These are phyloP conservation scores for Hypoxylon lienhwacheense DNA, from an alignment of 495 filamentous ascomycete genomes.

Conservation along the genomic window DNA sequence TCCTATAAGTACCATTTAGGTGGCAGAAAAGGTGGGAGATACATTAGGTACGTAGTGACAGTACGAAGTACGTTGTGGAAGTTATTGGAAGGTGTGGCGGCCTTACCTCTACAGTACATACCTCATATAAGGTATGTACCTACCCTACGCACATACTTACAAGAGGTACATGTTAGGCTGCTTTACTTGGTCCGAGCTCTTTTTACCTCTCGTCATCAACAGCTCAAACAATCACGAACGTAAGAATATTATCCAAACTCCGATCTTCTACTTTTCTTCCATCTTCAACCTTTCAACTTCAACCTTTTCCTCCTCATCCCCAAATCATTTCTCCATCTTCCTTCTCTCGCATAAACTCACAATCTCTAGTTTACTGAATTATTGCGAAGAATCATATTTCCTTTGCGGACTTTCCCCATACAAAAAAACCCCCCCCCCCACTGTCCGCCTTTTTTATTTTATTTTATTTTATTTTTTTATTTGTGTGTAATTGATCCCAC, in stretches of 20 bases:
- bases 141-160: too few relatives aligned
- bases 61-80: conserved; percentile 33
- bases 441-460: conserved; percentile 4
- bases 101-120: too few relatives aligned
- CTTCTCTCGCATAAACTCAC: background rate
- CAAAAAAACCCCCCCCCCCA: background rate
- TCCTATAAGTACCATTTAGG: too few relatives aligned
- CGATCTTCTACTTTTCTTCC: conserved; percentile 22
- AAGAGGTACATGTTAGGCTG: too few relatives aligned
- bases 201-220: conserved; percentile 39
- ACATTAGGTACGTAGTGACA: too few relatives aligned
- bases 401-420: conserved; percentile 11
- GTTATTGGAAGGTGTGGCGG: conserved; percentile 42
- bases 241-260: conserved; percentile 25
- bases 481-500: conserved; percentile 12
- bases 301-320: conserved; percentile 18
- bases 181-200: conserved; percentile 40
- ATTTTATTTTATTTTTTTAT: too few relatives aligned
- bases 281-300: conserved; percentile 14
- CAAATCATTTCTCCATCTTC: conserved; percentile 1
- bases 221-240: conserved; percentile 35
- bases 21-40: too few relatives aligned
- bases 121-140: too few relatives aligned
- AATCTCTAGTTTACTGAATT: background rate
- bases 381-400: conserved; percentile 14